Percentiles rank a stretch among this genome's conserved stretches.
Evolutionary conservation across 805 yeast species (phyloP).

Genomic region (Barnettozyma vustinii): DNA sequence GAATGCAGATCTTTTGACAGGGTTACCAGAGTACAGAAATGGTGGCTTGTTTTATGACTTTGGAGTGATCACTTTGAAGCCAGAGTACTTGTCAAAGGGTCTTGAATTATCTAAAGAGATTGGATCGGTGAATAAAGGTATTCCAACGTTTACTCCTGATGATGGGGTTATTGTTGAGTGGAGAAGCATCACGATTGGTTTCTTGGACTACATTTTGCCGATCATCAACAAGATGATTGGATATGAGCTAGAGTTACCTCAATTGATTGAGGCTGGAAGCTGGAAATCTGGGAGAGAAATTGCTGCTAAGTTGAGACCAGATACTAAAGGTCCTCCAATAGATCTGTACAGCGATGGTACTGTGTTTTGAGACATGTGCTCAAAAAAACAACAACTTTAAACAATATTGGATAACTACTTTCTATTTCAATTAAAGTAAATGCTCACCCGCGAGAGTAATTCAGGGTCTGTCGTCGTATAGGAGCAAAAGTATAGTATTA

Average conservation of each 20-base stretch:
- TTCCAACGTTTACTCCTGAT: constrained; percentile 48
- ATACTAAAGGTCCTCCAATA: constrained; percentile 57
- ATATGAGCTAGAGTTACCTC: constrained; percentile 43
- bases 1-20: constrained; percentile 77
- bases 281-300: constrained; percentile 64
- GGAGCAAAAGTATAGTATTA: too few species aligned
- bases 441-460: too few species aligned
- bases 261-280: constrained; percentile 61
- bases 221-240: constrained; percentile 42
- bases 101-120: constrained; percentile 29
- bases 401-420: too few species aligned
- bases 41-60: constrained; percentile 61
- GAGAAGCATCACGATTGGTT: constrained; percentile 57
- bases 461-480: too few species aligned
- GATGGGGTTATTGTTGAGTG: constrained; percentile 63
- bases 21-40: constrained; percentile 81
- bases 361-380: constrained; percentile 36
- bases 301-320: constrained; percentile 45
- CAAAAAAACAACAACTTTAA: too few species aligned
- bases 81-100: constrained; percentile 34
- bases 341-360: constrained; percentile 61
- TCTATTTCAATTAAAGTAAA: too few species aligned
- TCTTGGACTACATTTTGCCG: constrained; percentile 48
- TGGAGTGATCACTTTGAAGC: constrained; percentile 44
- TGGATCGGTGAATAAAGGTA: constrained; percentile 22